Percentiles rank a stretch among this genome's conserved stretches.
Evolutionary conservation across 1,284 basidiomycete species (phyloP).

Genomic region (Leucoagaricus sp.): DNA sequence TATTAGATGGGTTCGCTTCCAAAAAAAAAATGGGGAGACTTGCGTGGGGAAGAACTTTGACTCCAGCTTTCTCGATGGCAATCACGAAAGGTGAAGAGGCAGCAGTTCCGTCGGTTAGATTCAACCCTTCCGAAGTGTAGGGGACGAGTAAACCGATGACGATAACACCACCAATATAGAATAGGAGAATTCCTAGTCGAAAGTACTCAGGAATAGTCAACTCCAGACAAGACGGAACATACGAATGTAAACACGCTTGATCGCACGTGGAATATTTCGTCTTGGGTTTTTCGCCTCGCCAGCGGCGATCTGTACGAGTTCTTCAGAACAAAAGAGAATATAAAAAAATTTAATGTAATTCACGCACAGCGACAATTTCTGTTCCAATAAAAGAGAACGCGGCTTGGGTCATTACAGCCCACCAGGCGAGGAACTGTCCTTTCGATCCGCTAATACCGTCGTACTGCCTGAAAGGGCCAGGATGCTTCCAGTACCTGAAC

Average conservation of each 20-base stretch:
- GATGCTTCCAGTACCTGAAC: conserved; percentile 71
- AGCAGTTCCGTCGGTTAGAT: conserved; percentile 57
- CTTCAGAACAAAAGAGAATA: not conserved
- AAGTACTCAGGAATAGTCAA: not conserved
- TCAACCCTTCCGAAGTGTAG: conserved; percentile 59
- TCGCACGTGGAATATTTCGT: conserved; percentile 67
- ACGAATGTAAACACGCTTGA: conserved; percentile 77
- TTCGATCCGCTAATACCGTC: conserved; percentile 53
- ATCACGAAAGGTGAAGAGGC: conserved; percentile 86
- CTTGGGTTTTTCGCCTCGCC: conserved; percentile 75
- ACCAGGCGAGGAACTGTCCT: conserved; percentile 70
- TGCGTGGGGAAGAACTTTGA: conserved; percentile 69
- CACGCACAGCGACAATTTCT: conserved; percentile 83
- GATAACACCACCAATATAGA: conserved; percentile 68
- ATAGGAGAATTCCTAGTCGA: conserved; percentile 49
- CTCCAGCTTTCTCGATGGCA: conserved; percentile 73
- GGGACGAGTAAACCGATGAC: conserved; percentile 82
- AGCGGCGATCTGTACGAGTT: conserved; percentile 64
- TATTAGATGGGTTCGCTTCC: not conserved
- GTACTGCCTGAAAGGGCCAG: conserved; percentile 71
- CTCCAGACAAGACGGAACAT: conserved; percentile 17
- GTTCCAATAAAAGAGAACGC: conserved; percentile 82
- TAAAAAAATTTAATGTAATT: not conserved
- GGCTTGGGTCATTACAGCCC: conserved; percentile 72
- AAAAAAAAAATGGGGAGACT: conserved; percentile 17